Percentiles rank a stretch among this genome's conserved stretches.
phyloP scores from a whole-genome alignment of 2,329 filamentous ascomycete species.

The Ilyonectria mors-panacis region DNA sequence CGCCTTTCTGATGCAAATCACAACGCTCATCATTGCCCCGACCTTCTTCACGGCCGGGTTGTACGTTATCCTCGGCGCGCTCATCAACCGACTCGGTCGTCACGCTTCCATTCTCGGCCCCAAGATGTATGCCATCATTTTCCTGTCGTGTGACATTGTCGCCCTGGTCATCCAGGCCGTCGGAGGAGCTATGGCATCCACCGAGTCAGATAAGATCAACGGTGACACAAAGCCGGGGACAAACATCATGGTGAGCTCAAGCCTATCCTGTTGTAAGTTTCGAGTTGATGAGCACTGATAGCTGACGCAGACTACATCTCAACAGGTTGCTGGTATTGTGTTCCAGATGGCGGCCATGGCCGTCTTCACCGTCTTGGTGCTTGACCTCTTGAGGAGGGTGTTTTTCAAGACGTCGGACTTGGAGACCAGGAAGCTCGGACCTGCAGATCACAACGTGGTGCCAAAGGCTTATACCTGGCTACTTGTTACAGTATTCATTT shows the following conservation, averaged over 20 bases:
- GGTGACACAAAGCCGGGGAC: constrained; percentile 13
- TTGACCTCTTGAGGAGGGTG: constrained; percentile 14
- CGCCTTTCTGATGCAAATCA: constrained; percentile 20
- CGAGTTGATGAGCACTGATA: neutral
- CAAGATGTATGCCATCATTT: constrained; percentile 14
- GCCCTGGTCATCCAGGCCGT: constrained; percentile 17
- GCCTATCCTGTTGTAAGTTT: neutral
- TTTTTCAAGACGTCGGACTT: constrained; percentile 2
- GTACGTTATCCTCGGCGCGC: constrained; percentile 9
- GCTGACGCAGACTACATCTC: neutral
- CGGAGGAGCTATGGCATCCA: constrained; percentile 16
- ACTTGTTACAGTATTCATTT: constrained; percentile 4
- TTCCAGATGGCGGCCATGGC: constrained; percentile 18
- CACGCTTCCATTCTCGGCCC: constrained; percentile 12
- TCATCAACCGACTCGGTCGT: constrained; percentile 8
- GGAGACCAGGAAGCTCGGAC: neutral
- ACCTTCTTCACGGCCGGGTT: constrained; percentile 15
- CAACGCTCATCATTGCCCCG: constrained; percentile 19
- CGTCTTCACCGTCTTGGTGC: constrained; percentile 4
- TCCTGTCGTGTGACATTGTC: constrained; percentile 8
- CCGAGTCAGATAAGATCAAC: constrained; percentile 5
- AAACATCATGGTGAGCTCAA: constrained; percentile 11
- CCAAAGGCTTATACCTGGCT: constrained; percentile 6
- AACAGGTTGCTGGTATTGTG: constrained; percentile 11
- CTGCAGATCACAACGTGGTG: neutral